phyloP scores from a whole-genome alignment of 2,329 filamentous ascomycete genomes.

The Aspergillus neoniger region DNA sequence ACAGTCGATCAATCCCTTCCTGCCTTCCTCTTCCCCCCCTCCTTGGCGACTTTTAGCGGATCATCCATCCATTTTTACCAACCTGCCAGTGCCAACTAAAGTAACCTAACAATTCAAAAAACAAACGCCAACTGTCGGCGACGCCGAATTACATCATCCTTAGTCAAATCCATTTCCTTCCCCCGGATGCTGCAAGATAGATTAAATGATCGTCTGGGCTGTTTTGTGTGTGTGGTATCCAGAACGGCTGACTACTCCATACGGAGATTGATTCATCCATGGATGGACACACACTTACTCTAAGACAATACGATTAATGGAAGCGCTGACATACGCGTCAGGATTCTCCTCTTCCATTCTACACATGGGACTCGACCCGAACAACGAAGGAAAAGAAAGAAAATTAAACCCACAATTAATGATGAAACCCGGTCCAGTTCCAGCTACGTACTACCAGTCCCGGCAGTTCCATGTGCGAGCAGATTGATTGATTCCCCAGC shows the following conservation, averaged over 20 bases:
- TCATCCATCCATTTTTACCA: neutral
- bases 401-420: neutral
- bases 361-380: too few relatives aligned
- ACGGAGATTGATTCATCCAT: too few relatives aligned
- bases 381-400: too few relatives aligned
- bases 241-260: too few relatives aligned
- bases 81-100: neutral
- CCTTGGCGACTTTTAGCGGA: neutral
- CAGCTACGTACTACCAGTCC: neutral
- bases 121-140: conserved; percentile 6
- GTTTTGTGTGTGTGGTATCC: too few relatives aligned
- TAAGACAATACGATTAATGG: too few relatives aligned
- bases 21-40: neutral
- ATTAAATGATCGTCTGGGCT: neutral
- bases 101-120: too few relatives aligned
- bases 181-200: conserved; percentile 7
- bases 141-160: conserved; percentile 11
- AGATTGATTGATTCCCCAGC: conserved; percentile 8
- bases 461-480: conserved; percentile 16
- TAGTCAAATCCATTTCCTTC: neutral
- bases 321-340: too few relatives aligned
- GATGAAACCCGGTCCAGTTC: neutral
- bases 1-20: neutral
- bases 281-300: too few relatives aligned
- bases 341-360: too few relatives aligned